Percentiles rank a stretch among this genome's conserved stretches.
Evolutionary conservation across 208 protist genomes (phyloP).

Genomic region (Trypanosomatidae sp.): DNA sequence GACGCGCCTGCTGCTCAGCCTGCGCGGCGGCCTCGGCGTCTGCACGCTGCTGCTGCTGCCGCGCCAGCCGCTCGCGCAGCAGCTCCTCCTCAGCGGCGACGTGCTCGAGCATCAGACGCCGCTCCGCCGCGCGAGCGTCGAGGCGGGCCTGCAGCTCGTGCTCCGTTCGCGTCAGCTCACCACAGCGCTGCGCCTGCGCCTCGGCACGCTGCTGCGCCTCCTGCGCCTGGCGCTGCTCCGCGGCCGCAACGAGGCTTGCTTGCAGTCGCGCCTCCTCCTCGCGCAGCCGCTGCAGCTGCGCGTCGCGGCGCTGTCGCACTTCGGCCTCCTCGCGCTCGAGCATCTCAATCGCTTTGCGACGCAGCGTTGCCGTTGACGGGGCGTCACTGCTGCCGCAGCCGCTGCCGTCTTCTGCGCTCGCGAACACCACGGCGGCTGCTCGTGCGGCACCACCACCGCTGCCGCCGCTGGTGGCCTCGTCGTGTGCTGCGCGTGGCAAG

Average conservation of each 20-base stretch:
- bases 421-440: background rate
- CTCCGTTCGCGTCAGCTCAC: conserved; percentile 21
- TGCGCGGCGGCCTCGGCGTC: conserved; percentile 17
- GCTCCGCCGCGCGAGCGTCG: conserved; percentile 11
- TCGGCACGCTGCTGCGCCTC: conserved; percentile 16
- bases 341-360: conserved; percentile 56
- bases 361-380: conserved; percentile 13
- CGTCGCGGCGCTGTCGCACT: conserved; percentile 19
- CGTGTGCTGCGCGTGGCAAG: too few relatives aligned
- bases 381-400: conserved; percentile 6
- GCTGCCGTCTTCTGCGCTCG: too few relatives aligned
- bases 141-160: conserved; percentile 17
- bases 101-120: conserved; percentile 23
- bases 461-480: background rate
- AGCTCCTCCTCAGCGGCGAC: conserved; percentile 49
- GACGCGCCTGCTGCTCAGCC: conserved; percentile 12
- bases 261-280: conserved; percentile 16
- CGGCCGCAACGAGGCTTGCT: conserved; percentile 23
- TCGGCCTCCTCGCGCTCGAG: conserved; percentile 47
- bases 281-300: conserved; percentile 16
- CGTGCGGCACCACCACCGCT: background rate
- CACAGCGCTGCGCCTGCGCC: conserved; percentile 14
- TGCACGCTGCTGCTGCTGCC: conserved; percentile 26
- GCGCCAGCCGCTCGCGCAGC: conserved; percentile 27
- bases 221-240: conserved; percentile 23